Percentiles rank a stretch among this genome's conserved stretches.
Evolutionary conservation across 495 filamentous ascomycete species (phyloP).

Genomic region (Parmelia sp.): DNA sequence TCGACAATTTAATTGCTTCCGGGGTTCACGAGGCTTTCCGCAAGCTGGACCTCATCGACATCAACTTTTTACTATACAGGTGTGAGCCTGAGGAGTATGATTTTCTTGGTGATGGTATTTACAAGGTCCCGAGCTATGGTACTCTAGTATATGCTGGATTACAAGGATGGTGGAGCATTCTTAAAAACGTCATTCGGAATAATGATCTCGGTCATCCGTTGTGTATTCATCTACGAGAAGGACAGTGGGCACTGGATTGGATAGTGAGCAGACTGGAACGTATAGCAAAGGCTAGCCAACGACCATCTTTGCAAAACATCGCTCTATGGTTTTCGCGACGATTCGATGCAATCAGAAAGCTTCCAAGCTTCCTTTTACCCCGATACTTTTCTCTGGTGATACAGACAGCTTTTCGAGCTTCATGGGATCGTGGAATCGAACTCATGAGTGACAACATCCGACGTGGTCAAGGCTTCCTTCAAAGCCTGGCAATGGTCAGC

Average conservation of each 20-base stretch:
- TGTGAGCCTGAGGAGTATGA: slow-evolving; percentile 91
- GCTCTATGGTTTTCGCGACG: slow-evolving; percentile 74
- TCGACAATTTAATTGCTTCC: slow-evolving; percentile 76
- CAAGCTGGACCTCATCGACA: slow-evolving; percentile 63
- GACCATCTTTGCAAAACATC: slow-evolving; percentile 53
- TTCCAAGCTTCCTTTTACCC: slow-evolving; percentile 86
- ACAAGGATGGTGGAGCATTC: slow-evolving; percentile 96
- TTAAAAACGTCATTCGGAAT: slow-evolving; percentile 75
- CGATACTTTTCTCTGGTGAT: slow-evolving; percentile 89
- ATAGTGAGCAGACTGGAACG: slow-evolving; percentile 71
- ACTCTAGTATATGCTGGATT: slow-evolving; percentile 89
- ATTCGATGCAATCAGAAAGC: slow-evolving; percentile 71
- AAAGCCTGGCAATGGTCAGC: slow-evolving; percentile 82
- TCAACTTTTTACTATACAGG: slow-evolving; percentile 88
- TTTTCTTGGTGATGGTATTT: slow-evolving; percentile 75
- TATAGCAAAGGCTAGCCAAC: slow-evolving; percentile 53
- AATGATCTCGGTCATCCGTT: slow-evolving; percentile 92
- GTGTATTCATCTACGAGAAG: slow-evolving; percentile 84
- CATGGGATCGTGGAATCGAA: slow-evolving; percentile 67
- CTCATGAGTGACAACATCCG: slow-evolving; percentile 71
- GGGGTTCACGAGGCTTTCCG: slow-evolving; percentile 76
- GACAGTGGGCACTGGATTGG: slow-evolving; percentile 93
- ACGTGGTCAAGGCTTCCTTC: slow-evolving; percentile 75
- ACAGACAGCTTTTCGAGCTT: slow-evolving; percentile 77
- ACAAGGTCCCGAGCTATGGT: slow-evolving; percentile 76